phyloP scores from a whole-genome alignment of 495 filamentous ascomycete species.

The Neurospora sp. region DNA sequence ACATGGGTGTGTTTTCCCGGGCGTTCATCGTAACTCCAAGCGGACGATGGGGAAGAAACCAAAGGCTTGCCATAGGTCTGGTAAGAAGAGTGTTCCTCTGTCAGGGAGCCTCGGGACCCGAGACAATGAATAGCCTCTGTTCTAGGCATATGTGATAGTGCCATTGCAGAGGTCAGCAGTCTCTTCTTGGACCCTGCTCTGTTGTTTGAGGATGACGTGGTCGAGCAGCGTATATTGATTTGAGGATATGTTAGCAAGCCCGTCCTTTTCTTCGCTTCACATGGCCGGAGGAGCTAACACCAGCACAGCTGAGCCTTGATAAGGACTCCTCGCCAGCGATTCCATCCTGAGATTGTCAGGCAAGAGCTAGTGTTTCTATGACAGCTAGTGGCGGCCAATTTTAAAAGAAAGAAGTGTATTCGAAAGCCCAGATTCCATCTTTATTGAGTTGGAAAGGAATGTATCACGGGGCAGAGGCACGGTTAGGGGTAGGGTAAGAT shows the following conservation, averaged over 20 bases:
- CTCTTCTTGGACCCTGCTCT: background rate
- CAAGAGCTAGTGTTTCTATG: no score
- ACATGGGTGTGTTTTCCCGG: background rate
- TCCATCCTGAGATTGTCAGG: no score
- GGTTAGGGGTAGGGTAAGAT: no score
- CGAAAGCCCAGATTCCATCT: no score
- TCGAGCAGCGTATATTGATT: background rate
- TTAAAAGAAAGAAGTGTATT: no score
- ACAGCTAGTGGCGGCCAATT: no score
- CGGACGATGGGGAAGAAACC: background rate
- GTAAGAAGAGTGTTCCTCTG: background rate
- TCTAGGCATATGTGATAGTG: background rate
- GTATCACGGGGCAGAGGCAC: no score
- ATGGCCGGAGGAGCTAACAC: background rate
- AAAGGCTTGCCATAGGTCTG: background rate
- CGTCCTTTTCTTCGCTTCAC: background rate
- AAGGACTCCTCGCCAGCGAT: no score
- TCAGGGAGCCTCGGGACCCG: background rate
- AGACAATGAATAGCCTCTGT: background rate
- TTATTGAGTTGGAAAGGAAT: no score
- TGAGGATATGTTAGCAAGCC: background rate
- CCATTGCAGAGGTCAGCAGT: background rate
- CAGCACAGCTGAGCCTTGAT: background rate
- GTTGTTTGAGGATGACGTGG: background rate
- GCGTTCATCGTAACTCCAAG: background rate